Percentiles rank a stretch among this genome's conserved stretches.
Conservation (phyloP, 768 basidiomycete species). For the Cytidiella melzeri region DNA sequence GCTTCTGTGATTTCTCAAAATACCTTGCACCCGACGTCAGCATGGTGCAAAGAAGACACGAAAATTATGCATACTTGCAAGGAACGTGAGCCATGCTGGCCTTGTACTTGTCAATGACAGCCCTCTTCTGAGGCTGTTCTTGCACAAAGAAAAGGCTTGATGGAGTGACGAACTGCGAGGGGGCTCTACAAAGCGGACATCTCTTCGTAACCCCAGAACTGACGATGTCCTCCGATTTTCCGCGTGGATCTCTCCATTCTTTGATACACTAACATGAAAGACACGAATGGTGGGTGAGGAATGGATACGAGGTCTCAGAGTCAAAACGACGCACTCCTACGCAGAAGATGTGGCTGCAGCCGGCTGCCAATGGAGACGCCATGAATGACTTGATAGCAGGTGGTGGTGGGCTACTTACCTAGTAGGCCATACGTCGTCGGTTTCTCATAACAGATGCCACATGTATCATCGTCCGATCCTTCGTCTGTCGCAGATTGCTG, state of each 20-base stretch:
- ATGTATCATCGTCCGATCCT: constrained; percentile 35
- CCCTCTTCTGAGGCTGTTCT: constrained; percentile 45
- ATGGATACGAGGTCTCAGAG: too few relatives aligned
- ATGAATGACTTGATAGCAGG: not conserved
- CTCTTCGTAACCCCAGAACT: constrained; percentile 61
- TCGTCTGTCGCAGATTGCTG: not conserved
- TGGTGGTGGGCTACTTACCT: constrained; percentile 32
- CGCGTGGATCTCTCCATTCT: constrained; percentile 64
- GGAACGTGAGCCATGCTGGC: constrained; percentile 65
- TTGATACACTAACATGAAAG: constrained; percentile 56
- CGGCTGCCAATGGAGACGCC: constrained; percentile 32
- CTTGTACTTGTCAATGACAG: constrained; percentile 53
- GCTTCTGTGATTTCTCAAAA: constrained; percentile 50
- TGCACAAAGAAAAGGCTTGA: constrained; percentile 63
- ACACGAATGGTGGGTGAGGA: too few relatives aligned
- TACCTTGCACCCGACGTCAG: constrained; percentile 35
- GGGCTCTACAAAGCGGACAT: constrained; percentile 71
- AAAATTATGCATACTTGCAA: constrained; percentile 47
- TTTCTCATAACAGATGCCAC: constrained; percentile 72
- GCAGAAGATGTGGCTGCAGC: constrained; percentile 78
- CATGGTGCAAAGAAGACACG: not conserved
- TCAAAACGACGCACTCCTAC: constrained; percentile 41
- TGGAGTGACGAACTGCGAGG: constrained; percentile 65
- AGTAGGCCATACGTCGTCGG: constrained; percentile 66
- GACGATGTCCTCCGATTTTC: constrained; percentile 44